Percentiles rank a stretch among this genome's conserved stretches.
phyloP scores from a whole-genome alignment of 2,329 filamentous ascomycete genomes.

The Remersonia thermophila region DNA sequence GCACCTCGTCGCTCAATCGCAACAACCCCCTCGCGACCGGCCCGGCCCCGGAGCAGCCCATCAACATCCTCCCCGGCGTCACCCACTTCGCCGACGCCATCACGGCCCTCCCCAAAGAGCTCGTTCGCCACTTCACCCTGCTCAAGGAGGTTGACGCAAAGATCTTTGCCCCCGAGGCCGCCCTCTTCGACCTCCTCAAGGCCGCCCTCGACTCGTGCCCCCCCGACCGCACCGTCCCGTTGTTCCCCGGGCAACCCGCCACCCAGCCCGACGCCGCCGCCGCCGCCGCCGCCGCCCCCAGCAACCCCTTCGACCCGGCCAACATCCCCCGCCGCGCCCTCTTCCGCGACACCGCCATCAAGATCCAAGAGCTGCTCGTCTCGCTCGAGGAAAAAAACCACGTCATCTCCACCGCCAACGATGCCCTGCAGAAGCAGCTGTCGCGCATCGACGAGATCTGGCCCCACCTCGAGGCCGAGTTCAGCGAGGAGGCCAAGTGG shows the following conservation, averaged over 20 bases:
- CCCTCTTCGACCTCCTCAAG: conserved; percentile 63
- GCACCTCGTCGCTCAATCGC: conserved; percentile 38
- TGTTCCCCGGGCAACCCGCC: conserved; percentile 2
- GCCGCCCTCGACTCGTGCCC: conserved; percentile 43
- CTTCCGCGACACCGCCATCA: conserved; percentile 65
- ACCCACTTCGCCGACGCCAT: conserved; percentile 83
- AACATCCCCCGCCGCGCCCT: conserved; percentile 58
- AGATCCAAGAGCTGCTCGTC: conserved; percentile 73
- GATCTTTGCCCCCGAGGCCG: conserved; percentile 76
- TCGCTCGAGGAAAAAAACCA: conserved; percentile 97
- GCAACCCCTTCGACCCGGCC: conserved; percentile 38
- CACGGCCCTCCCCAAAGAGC: conserved; percentile 83
- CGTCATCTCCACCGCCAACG: conserved; percentile 83
- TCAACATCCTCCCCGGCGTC: conserved; percentile 55
- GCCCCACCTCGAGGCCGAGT: conserved; percentile 74
- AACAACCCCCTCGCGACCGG: conserved; percentile 33
- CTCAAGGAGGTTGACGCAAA: conserved; percentile 98
- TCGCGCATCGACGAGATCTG: conserved; percentile 76
- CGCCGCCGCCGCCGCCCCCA: conserved; percentile 29
- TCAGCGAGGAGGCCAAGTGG: conserved; percentile 88
- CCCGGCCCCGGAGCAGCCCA: conserved; percentile 41
- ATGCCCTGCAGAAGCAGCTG: conserved; percentile 76
- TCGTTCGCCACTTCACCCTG: conserved; percentile 88
- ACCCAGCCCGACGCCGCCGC: conserved; percentile 27
- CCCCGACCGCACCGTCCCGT: conserved; percentile 30